These are phyloP conservation scores for Phialophora chinensis DNA, from an alignment of 2,329 filamentous ascomycete species.

Conservation along the genomic window DNA sequence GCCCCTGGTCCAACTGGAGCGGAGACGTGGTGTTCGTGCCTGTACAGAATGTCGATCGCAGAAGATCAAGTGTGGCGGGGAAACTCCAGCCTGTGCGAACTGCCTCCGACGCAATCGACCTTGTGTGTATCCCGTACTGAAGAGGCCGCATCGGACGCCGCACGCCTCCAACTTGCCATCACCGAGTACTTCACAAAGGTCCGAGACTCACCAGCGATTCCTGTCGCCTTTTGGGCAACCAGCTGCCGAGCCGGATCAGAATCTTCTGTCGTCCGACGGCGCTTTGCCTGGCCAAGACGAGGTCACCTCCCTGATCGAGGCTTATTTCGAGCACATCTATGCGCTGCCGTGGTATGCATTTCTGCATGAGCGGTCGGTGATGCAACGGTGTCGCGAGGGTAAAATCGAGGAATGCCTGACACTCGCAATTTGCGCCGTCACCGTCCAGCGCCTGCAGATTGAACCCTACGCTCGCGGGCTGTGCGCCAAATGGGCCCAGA, in stretches of 20 bases:
- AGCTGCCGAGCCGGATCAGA: neutral
- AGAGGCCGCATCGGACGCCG: slow-evolving; percentile 22
- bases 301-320: slow-evolving; percentile 33
- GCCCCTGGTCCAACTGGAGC: slow-evolving; percentile 25
- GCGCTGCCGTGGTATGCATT: slow-evolving; percentile 42
- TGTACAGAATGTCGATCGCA: slow-evolving; percentile 31
- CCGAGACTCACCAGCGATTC: slow-evolving; percentile 10
- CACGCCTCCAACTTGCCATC: slow-evolving; percentile 17
- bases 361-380: slow-evolving; percentile 42
- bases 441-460: slow-evolving; percentile 26
- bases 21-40: slow-evolving; percentile 24
- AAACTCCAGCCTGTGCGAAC: slow-evolving; percentile 25
- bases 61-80: slow-evolving; percentile 26
- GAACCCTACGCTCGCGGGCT: slow-evolving; percentile 21
- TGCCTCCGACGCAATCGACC: slow-evolving; percentile 27
- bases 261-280: slow-evolving; percentile 2
- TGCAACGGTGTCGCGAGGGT: slow-evolving; percentile 35
- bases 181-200: slow-evolving; percentile 9
- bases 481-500: slow-evolving; percentile 24
- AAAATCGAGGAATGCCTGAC: slow-evolving; percentile 28
- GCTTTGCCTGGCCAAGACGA: slow-evolving; percentile 16
- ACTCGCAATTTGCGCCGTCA: slow-evolving; percentile 32
- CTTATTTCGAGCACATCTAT: slow-evolving; percentile 43
- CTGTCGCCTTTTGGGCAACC: neutral
- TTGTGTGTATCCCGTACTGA: slow-evolving; percentile 24